Percentiles rank a stretch among this genome's conserved stretches.
These are phyloP conservation scores for Penicillium taxi DNA, from an alignment of 495 filamentous ascomycete species.

Conservation along the genomic window DNA sequence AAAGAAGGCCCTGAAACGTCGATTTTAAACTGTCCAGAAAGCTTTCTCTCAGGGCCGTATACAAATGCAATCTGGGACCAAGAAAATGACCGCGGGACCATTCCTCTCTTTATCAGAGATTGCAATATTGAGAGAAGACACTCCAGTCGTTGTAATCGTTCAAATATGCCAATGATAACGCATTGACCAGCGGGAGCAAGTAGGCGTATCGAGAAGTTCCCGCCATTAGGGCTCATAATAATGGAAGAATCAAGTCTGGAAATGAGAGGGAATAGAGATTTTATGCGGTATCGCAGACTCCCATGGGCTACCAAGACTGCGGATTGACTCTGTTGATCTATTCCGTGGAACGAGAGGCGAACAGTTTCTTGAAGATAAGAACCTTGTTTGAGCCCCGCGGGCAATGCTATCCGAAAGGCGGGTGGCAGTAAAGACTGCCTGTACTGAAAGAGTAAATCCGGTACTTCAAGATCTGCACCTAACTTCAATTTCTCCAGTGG, in stretches of 20 bases:
- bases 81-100: constrained; percentile 27
- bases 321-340: constrained; percentile 27
- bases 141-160: constrained; percentile 36
- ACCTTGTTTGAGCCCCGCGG: constrained; percentile 20
- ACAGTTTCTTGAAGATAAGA: constrained; percentile 30
- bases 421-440: constrained; percentile 24
- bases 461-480: constrained; percentile 22
- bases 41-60: constrained; percentile 26
- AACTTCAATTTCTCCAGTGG: constrained; percentile 29
- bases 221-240: constrained; percentile 27
- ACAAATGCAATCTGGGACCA: constrained; percentile 30
- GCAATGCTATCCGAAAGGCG: constrained; percentile 25
- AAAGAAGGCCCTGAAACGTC: constrained; percentile 13
- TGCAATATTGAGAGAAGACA: constrained; percentile 35
- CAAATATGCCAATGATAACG: constrained; percentile 28
- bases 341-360: constrained; percentile 34
- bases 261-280: constrained; percentile 18
- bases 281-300: constrained; percentile 19
- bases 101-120: constrained; percentile 28
- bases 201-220: constrained; percentile 36
- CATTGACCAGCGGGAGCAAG: constrained; percentile 30
- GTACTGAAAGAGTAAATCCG: constrained; percentile 33
- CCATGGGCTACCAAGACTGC: constrained; percentile 38
- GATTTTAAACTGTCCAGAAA: constrained; percentile 28
- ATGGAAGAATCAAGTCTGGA: constrained; percentile 26